phyloP scores from a whole-genome alignment of 2,329 filamentous ascomycete genomes.

The Chrysosporium queenslandicum region DNA sequence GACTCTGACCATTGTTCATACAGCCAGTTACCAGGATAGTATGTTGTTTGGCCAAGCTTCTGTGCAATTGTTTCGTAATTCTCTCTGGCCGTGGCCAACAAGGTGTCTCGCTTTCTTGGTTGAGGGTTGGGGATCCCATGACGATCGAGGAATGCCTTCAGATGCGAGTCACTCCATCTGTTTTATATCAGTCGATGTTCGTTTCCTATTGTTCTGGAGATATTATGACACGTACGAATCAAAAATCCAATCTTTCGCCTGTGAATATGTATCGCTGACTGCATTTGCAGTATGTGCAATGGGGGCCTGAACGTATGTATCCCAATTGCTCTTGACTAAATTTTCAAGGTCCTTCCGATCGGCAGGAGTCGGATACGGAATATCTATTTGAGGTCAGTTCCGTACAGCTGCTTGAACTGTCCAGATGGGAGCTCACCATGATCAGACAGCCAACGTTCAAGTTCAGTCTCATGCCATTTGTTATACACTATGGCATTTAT shows the following conservation, averaged over 20 bases:
- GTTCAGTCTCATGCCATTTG: conserved; percentile 96
- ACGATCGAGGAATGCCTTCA: conserved; percentile 87
- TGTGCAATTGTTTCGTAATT: conserved; percentile 72
- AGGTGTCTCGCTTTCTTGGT: conserved; percentile 71
- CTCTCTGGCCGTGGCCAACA: conserved; percentile 66
- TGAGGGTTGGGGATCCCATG: conserved; percentile 79
- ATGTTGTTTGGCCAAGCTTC: conserved; percentile 61
- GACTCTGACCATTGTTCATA: conserved; percentile 88
- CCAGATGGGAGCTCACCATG: conserved; percentile 41
- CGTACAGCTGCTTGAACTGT: background rate
- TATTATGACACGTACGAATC: conserved; percentile 50
- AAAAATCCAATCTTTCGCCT: conserved; percentile 81
- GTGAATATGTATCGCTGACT: conserved; percentile 59
- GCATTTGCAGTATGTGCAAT: conserved; percentile 73
- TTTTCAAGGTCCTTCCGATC: conserved; percentile 92
- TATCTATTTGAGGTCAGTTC: conserved; percentile 35
- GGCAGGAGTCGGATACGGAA: conserved; percentile 80
- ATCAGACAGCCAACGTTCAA: conserved; percentile 93
- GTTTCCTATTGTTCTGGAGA: background rate
- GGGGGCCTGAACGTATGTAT: conserved; percentile 58
- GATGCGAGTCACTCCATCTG: conserved; percentile 84
- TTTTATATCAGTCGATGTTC: conserved; percentile 28
- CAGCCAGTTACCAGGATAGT: conserved; percentile 93
- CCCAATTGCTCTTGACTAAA: conserved; percentile 84
- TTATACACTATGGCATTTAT: conserved; percentile 62